These are phyloP conservation scores for Moniliophthora roreri DNA, from an alignment of 1,284 basidiomycete genomes.

Conservation along the genomic window DNA sequence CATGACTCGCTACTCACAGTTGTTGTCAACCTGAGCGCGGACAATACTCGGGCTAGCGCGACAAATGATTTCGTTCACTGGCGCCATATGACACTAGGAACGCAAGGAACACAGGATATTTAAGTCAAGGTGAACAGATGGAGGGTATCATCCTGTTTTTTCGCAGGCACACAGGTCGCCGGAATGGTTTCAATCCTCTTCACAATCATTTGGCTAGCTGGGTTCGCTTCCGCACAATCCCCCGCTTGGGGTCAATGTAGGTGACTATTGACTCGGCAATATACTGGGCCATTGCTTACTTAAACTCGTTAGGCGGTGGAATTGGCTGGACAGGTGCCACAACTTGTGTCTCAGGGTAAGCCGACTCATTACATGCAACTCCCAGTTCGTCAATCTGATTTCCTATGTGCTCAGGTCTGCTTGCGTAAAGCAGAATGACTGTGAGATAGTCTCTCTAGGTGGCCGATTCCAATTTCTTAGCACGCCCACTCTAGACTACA, in stretches of 20 bases:
- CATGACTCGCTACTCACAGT: too few relatives aligned
- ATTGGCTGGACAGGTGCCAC: conserved; percentile 40
- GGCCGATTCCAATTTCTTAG: neutral
- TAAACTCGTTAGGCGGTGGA: conserved; percentile 29
- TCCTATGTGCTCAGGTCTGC: conserved; percentile 20
- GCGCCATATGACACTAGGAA: too few relatives aligned
- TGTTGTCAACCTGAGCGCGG: too few relatives aligned
- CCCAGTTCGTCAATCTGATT: neutral
- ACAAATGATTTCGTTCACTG: too few relatives aligned
- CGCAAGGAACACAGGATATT: too few relatives aligned
- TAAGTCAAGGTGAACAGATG: too few relatives aligned
- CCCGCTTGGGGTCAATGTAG: conserved; percentile 2
- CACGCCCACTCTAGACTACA: conserved; percentile 33
- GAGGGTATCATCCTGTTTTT: too few relatives aligned
- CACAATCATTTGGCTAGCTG: too few relatives aligned
- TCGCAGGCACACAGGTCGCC: too few relatives aligned
- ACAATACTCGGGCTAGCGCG: too few relatives aligned
- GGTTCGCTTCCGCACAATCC: neutral
- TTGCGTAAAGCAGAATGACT: conserved; percentile 37
- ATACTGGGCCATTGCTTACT: neutral
- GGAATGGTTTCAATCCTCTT: too few relatives aligned
- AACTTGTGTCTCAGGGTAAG: conserved; percentile 35
- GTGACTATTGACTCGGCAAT: neutral
- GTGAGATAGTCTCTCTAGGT: conserved; percentile 26
- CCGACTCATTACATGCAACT: conserved; percentile 10